Conservation (phyloP, 306 rosid species). For the Fagus sylvatica region DNA sequence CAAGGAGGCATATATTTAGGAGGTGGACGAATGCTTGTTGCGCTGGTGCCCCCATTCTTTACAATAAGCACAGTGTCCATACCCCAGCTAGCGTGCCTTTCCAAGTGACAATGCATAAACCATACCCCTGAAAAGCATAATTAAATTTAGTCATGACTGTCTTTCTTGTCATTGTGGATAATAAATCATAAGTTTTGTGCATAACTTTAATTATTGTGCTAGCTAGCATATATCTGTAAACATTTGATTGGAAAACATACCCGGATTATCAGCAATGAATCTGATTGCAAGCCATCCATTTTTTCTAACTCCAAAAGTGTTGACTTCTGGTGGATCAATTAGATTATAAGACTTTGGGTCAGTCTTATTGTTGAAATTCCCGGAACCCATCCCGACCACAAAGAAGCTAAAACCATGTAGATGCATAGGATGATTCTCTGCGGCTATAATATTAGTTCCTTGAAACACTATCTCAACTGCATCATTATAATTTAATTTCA, state of each 20-base stretch:
- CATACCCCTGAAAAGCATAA: neutral
- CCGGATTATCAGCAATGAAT: conserved; percentile 12
- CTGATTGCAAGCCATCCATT: conserved; percentile 15
- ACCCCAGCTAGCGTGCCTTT: conserved; percentile 5
- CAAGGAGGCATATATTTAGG: neutral
- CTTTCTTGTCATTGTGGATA: neutral
- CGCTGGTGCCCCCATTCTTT: neutral
- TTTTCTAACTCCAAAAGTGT: too few species aligned
- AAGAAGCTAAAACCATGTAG: conserved; percentile 10
- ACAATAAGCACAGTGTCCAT: neutral
- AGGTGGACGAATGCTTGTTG: neutral
- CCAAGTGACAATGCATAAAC: neutral
- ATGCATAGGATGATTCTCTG: conserved; percentile 11
- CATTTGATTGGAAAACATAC: neutral
- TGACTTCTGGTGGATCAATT: too few species aligned
- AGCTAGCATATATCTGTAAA: neutral
- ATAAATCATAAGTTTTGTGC: neutral
- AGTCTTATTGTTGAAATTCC: too few species aligned
- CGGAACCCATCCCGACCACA: conserved; percentile 3
- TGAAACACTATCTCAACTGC: neutral
- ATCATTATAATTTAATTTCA: neutral
- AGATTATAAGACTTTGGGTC: too few species aligned
- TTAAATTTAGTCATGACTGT: neutral
- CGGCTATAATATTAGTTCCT: neutral
- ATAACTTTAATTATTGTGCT: neutral